These are phyloP conservation scores for Olyra latifolia DNA, from an alignment of 176 grass and related monocot species.

Conservation along the genomic window DNA sequence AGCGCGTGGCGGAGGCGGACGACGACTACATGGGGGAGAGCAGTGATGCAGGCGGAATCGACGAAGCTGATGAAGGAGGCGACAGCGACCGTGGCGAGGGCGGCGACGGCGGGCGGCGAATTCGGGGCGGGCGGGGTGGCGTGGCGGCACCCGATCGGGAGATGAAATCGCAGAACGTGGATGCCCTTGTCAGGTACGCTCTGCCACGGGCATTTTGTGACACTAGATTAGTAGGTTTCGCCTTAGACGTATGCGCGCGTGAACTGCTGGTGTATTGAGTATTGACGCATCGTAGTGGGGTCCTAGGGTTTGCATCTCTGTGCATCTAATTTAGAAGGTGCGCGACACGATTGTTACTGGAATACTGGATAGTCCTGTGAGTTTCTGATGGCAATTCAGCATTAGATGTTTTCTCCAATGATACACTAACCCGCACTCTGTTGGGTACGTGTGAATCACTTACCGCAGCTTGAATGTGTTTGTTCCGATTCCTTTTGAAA, in stretches of 20 bases:
- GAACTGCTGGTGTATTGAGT: conserved; percentile 18
- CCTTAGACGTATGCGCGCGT: neutral
- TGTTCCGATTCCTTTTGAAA: neutral
- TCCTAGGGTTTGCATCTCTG: conserved; percentile 27
- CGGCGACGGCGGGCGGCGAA: conserved; percentile 17
- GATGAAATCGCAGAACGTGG: conserved; percentile 83
- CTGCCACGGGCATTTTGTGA: neutral
- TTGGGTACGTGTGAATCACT: neutral
- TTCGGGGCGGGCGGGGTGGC: conserved; percentile 15
- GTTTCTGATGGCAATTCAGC: conserved; percentile 23
- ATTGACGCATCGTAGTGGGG: neutral
- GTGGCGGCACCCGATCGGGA: conserved; percentile 41
- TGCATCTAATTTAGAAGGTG: neutral
- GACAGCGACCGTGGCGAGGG: conserved; percentile 25
- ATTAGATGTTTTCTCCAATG: neutral
- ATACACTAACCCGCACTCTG: neutral
- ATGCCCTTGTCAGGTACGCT: conserved; percentile 73
- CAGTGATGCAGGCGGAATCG: conserved; percentile 28
- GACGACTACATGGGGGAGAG: conserved; percentile 48
- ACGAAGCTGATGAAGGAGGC: conserved; percentile 40
- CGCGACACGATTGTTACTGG: neutral
- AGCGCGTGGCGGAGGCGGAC: conserved; percentile 29
- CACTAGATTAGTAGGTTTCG: neutral
- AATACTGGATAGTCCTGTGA: neutral
- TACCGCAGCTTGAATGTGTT: neutral